Evolutionary conservation across 768 basidiomycete species (phyloP).

Genomic region (Lactarius sp.): DNA sequence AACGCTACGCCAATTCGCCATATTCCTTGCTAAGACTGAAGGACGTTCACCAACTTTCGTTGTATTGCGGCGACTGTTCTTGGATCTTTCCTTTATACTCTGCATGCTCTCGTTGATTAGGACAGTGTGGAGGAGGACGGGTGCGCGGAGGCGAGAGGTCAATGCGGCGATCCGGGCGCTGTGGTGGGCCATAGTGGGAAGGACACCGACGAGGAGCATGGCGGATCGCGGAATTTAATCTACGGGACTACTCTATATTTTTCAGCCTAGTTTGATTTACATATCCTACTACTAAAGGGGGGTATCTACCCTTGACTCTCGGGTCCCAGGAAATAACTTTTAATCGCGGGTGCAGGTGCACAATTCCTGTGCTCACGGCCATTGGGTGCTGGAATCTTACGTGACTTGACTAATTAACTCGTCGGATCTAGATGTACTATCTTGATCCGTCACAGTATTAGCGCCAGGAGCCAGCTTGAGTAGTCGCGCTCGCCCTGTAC

Average conservation of each 20-base stretch:
- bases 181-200: slow-evolving; percentile 68
- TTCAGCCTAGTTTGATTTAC: background rate
- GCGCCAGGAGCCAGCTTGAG: too few relatives aligned
- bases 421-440: background rate
- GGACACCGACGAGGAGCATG: slow-evolving; percentile 41
- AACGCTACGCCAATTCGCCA: slow-evolving; percentile 44
- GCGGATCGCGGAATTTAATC: slow-evolving; percentile 45
- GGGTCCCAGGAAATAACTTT: too few relatives aligned
- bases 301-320: background rate
- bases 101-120: slow-evolving; percentile 56
- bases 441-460: background rate
- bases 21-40: slow-evolving; percentile 57
- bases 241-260: background rate
- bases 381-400: background rate
- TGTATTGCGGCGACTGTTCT: slow-evolving; percentile 65
- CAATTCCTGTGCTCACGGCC: too few relatives aligned
- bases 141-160: slow-evolving; percentile 65
- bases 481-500: background rate
- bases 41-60: slow-evolving; percentile 60
- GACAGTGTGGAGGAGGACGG: slow-evolving; percentile 61
- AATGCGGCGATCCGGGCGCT: slow-evolving; percentile 56
- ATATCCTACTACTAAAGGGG: background rate
- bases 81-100: slow-evolving; percentile 73
- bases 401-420: background rate
- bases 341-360: too few relatives aligned